Evolutionary conservation across 495 filamentous ascomycete species (phyloP), one percentile per base, ranked within the genome.

Genomic region (Podospora appendiculata): DNA sequence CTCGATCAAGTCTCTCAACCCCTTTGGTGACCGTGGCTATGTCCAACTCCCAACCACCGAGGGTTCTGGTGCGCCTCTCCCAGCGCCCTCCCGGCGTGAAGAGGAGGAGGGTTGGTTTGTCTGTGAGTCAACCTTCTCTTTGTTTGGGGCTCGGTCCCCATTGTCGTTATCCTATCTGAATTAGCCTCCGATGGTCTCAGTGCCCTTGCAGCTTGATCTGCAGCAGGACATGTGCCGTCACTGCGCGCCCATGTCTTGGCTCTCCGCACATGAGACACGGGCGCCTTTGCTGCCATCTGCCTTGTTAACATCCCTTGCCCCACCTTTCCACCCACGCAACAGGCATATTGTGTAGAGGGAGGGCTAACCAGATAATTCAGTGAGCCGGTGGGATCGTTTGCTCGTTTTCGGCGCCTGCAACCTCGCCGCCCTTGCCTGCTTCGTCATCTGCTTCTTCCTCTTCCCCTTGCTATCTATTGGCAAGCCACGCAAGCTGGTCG

Each of bases 21-120:
- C 92, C 4, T 96, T 97, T 66, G 81, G 87, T 36, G 79, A 83
- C 66, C 80, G 85, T 61, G 93, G 93, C 59, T 94, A 95, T 84
- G 83, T 96, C 55, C 83, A 88, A 72, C 82, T 98, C 38, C 93
- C 93, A 45, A 95, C 88, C 62, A 86, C 69, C 45, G 90, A 96
- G 67, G 79, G 72, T 48, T 80, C 89, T 34, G 93, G 90, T 41
- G 89, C 92, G 53, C 90, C 90, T 38, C 73, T 96, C 25, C 92
- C 92, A 39, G 91, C 92, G 50, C 77, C 89, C 50, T 89, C 58
- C 63, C 81, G 93, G 58, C 80, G 91, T 51, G 90, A 96, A 57
- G 93, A 97, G 71, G 93, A 98, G 58, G 93, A 95, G 68, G 87
- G 83, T 46, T 96, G 87, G 81, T 90, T 98, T 80, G 88, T 87